Base-by-base conservation (phyloP, 2,329 filamentous ascomycete genomes). In the Botrytis byssoidea region DNA sequence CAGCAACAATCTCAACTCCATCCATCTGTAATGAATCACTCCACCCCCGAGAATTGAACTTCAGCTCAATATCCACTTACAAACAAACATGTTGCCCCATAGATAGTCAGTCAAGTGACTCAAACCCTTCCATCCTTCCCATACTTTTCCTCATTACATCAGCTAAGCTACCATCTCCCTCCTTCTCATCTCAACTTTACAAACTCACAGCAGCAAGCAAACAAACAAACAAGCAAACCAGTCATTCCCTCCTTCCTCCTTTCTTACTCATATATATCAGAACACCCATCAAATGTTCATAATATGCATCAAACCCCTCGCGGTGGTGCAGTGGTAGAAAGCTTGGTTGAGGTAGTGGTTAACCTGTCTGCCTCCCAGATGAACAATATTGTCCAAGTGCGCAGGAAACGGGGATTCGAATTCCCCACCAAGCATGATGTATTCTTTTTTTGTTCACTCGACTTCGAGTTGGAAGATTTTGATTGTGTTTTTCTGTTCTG, bases 281-380 rank as follows among this genome's bases (percentile, higher is more conserved):
- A 40, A 42, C 25, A 57, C 14, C 9, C 4, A 25, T 42, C 66
- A 1, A 8, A 57, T 14, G 55, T 68, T 22, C 48, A 71, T 51
- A 48, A 64, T 40, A 32, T 51, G 37, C 59, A 42, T 71, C 59
- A 65, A 71, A 32, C 16, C 1, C 10, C 44, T 25, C 16, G 25
- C 22, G 42, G 44, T 71, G 59, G 69, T 42, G 20, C 59, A 51
- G 16, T 71, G 42, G 55, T 46, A 65, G 69, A 48, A 32, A 57
- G 70, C 70, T 72, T 72, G 60, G 61, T 72, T 72, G 60, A 66
- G 63, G 70, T 72, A 72, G 70, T 72, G 70, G 70, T 72, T 72
- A 72, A 72, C 70, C 63, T 65, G 70, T 67, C 70, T 72, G 70
- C 70, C 37, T 67, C 70, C 70, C 70, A 72, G 48, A 42, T 35